phyloP scores from a whole-genome alignment of 805 yeast species.

The Peterozyma xylosa region DNA sequence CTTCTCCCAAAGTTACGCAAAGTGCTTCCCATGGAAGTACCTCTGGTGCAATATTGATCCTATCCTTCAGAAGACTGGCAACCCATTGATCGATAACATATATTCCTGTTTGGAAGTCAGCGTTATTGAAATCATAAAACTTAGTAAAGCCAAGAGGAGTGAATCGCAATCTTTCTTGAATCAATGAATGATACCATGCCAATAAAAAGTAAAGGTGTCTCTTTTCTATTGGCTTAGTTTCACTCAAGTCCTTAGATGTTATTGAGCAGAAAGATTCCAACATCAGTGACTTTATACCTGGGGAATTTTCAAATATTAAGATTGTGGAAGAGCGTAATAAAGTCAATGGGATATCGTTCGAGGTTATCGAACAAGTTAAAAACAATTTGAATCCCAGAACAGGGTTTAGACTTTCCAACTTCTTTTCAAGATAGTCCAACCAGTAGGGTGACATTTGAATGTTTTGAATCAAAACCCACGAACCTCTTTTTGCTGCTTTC shows the following conservation, averaged over 20 bases:
- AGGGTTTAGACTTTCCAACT: slow-evolving; percentile 24
- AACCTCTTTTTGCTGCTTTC: slow-evolving; percentile 37
- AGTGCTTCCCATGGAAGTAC: slow-evolving; percentile 49
- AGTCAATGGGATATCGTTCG: slow-evolving; percentile 41
- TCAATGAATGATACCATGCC: slow-evolving; percentile 64
- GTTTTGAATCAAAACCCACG: slow-evolving; percentile 77
- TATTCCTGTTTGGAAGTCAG: slow-evolving; percentile 54
- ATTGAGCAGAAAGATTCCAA: slow-evolving; percentile 25
- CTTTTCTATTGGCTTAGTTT: slow-evolving; percentile 32
- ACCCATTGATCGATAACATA: slow-evolving; percentile 35
- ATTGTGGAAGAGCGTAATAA: slow-evolving; percentile 48
- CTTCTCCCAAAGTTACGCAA: slow-evolving; percentile 37
- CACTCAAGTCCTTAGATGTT: slow-evolving; percentile 11
- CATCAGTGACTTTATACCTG: slow-evolving; percentile 48
- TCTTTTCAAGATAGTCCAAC: slow-evolving; percentile 47
- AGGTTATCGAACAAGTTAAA: slow-evolving; percentile 49
- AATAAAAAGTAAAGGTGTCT: slow-evolving; percentile 43
- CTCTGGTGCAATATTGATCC: slow-evolving; percentile 35
- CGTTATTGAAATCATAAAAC: slow-evolving; percentile 61
- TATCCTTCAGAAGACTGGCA: slow-evolving; percentile 12
- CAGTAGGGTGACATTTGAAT: slow-evolving; percentile 65
- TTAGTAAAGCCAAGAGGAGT: slow-evolving; percentile 57
- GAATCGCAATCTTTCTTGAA: slow-evolving; percentile 51
- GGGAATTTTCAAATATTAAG: slow-evolving; percentile 53
- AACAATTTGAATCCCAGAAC: slow-evolving; percentile 44